These are phyloP conservation scores for Stramenopiles sp. DNA, from an alignment of 352 stramenopile genomes.

Conservation along the genomic window DNA sequence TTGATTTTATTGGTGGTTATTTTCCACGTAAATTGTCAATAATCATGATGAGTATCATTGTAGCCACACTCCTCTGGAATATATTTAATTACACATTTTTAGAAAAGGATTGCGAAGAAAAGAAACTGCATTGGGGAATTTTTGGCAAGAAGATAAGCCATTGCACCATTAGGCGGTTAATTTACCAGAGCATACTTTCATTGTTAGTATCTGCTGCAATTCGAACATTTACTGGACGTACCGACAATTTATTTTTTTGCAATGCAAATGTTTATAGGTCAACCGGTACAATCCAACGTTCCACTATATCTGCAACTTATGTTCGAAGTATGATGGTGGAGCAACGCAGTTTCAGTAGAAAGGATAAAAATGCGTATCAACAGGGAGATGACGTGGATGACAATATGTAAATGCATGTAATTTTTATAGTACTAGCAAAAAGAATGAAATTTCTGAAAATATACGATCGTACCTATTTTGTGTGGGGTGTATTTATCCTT, in stretches of 20 bases:
- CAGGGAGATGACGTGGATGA: too few relatives aligned
- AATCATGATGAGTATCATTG: not conserved
- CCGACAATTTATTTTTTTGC: not conserved
- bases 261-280: not conserved
- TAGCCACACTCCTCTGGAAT: not conserved
- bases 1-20: not conserved
- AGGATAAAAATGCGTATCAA: too few relatives aligned
- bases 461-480: too few relatives aligned
- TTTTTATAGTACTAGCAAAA: too few relatives aligned
- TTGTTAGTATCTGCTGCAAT: not conserved
- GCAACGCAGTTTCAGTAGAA: too few relatives aligned
- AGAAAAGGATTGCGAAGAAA: not conserved
- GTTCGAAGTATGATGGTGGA: not conserved
- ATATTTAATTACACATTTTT: not conserved
- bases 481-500: too few relatives aligned
- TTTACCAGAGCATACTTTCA: not conserved
- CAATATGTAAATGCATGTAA: too few relatives aligned
- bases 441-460: too few relatives aligned
- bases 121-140: not conserved
- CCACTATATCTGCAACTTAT: not conserved
- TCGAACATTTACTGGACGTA: not conserved
- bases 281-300: not conserved
- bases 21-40: not conserved
- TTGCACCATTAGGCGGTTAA: not conserved
- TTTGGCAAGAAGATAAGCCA: not conserved